Evolutionary conservation across 331 rosid species (phyloP), one percentile per base, ranked within the genome.

Genomic region (Malus hybrid): DNA sequence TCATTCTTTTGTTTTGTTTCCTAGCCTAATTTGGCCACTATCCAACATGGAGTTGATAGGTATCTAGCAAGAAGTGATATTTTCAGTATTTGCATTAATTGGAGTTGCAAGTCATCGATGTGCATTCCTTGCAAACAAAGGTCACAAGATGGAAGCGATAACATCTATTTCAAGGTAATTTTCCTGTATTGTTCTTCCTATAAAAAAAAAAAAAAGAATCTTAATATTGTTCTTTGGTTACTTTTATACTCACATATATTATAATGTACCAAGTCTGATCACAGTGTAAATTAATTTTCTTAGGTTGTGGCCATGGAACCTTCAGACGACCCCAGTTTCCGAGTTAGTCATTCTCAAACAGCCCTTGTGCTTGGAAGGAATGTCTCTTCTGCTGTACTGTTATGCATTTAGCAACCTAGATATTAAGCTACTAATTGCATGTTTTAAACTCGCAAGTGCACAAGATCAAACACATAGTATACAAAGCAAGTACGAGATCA

Each of bases 271-370:
- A 3, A 48, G 75, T 85, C 85, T 77, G 66, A 67, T 72, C 63
- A 74, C 82, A 53, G 36, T 34, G 80, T 78, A 73, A 78, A 81
- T 85, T 70, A 72, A 68, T 78, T 69, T 79, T 71, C 79, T 76
- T 82, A 92, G 97, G 97, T 87, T 76, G 82, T 90, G 77, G 96
- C 93, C 57, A 88, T 90, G 93, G 97, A 94, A 88, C 99, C 99
- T 77, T 84, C 89, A 70, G 93, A 94, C 63, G 93, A 90, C 72
- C 84, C 85, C 26, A 69, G 84, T 85, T 85, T 94, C 30, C 80
- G 88, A 39, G 88, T 87, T 76, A 92, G 88, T 82, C 87, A 73
- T 66, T 82, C 84, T 32, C 83, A 76, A 71, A 94, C 97, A 58
- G 99, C 97, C 71, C 89, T 95, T 70, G 99, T 95, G 77, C 96